These are phyloP conservation scores for Oehlia diaphana DNA, from an alignment of 192 early-diverging fungal genomes.

Conservation along the genomic window DNA sequence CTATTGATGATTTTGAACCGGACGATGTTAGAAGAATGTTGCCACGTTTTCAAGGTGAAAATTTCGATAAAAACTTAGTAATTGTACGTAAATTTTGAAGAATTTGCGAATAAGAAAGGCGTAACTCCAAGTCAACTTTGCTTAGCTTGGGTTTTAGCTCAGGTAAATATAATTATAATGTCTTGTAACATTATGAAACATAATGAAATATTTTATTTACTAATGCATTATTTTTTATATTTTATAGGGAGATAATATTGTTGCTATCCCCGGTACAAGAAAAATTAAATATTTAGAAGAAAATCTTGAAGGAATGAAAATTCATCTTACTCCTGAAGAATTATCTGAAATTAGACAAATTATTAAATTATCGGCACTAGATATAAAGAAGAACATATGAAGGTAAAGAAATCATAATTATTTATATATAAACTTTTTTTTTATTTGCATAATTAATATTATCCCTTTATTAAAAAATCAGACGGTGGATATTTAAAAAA, in stretches of 20 bases:
- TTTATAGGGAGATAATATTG: neutral
- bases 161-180: constrained; percentile 40
- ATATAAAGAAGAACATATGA: neutral
- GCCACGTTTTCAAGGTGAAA: constrained; percentile 61
- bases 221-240: too few species aligned
- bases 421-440: too few species aligned
- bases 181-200: constrained; percentile 13
- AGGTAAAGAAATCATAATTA: too few species aligned
- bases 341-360: constrained; percentile 32
- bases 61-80: constrained; percentile 59
- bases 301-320: constrained; percentile 33
- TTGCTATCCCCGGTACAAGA: constrained; percentile 63
- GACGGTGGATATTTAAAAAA: too few species aligned
- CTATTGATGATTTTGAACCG: constrained; percentile 50
- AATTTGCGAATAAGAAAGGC: constrained; percentile 53
- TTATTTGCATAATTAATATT: too few species aligned
- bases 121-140: constrained; percentile 54
- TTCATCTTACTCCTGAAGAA: constrained; percentile 39
- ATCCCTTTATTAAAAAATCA: too few species aligned
- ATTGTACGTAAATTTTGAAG: constrained; percentile 55
- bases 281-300: constrained; percentile 45
- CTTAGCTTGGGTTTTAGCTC: constrained; percentile 66
- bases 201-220: too few species aligned
- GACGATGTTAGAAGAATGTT: constrained; percentile 51
- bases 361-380: constrained; percentile 3